These are phyloP conservation scores for Pyricularia grisea DNA, from an alignment of 2,329 filamentous ascomycete genomes.

Conservation along the genomic window DNA sequence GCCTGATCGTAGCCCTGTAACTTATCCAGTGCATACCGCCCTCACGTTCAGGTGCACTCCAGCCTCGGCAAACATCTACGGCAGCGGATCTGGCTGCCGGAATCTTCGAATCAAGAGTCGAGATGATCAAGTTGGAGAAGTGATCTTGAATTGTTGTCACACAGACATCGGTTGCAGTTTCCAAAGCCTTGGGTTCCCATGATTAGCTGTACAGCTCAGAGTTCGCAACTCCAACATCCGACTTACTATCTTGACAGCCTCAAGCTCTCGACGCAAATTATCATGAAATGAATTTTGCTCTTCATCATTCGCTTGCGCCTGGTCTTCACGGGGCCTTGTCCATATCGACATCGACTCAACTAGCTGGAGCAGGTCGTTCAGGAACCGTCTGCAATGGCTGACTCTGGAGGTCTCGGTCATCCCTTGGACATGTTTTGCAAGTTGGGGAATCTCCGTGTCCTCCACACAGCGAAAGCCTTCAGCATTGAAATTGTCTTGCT, in stretches of 20 bases:
- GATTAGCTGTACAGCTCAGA: background rate
- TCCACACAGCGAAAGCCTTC: conserved; percentile 38
- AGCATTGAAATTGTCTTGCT: conserved; percentile 37
- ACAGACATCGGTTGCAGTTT: background rate
- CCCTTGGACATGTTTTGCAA: conserved; percentile 49
- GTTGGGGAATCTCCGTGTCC: conserved; percentile 49
- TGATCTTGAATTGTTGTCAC: background rate
- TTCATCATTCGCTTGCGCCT: no score
- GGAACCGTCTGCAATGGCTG: background rate
- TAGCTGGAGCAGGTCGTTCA: background rate
- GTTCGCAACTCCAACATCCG: no score
- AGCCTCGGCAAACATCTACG: background rate
- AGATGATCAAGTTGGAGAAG: background rate
- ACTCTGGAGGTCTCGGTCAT: conserved; percentile 33
- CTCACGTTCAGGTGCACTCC: background rate
- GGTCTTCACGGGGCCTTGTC: background rate
- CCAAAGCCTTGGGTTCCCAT: background rate
- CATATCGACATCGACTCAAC: background rate
- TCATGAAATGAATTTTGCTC: background rate
- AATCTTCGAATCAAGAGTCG: background rate
- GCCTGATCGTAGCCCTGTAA: background rate
- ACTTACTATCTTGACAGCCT: background rate
- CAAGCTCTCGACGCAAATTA: background rate
- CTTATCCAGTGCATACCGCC: background rate
- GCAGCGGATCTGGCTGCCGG: background rate